Base-by-base conservation (phyloP, 106 monocot species). In the Allium cepa region DNA sequence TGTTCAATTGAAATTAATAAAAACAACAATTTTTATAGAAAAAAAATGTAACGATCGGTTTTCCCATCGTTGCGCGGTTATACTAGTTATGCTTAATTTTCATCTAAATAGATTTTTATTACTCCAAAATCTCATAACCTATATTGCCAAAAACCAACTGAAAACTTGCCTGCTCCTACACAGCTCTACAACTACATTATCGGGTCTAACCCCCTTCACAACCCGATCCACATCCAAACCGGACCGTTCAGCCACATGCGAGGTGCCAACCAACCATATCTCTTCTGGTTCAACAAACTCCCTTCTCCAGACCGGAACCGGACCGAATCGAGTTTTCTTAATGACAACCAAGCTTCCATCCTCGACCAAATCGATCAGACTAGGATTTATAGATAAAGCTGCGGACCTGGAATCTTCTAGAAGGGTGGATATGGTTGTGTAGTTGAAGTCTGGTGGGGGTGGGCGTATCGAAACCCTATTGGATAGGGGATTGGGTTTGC, bases 151-250 rank as follows among this genome's bases (percentile, higher is more conserved):
- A 56, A 17, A 50, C 10, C 47, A 72, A 48, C 26, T 13, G 27
- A 13, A 60, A 14, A 45, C 80, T 88, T 88, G 94, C 94, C 91
- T 95, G 94, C 94, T 91, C 50, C 94, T 52, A 69, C 94, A 95
- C 22, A 95, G 85, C 81, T 95, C 94, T 10, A 95, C 94, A 26
- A 95, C 88, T 59, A 95, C 91, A 46, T 86, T 95, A 22, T 91
- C 94, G 2, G 94, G 94, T 50, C 68, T 71, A 15, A 95, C 49
- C 10, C 85, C 79, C 47, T 78, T 72, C 28, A 91, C 81, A 10
- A 95, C 91, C 28, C 83, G 73, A 26, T 68, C 85, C n/a, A 91
- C 94, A n/a, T 88, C 85, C 15, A 48, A 64, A 2, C 79, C 79
- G 15, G 94, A 95, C 51, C 62, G 49, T 71, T 69, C 73, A 17